Evolutionary conservation across 805 yeast genomes (phyloP), one percentile per base, ranked within the genome.

Genomic region (Sugiyamaella smithiae): DNA sequence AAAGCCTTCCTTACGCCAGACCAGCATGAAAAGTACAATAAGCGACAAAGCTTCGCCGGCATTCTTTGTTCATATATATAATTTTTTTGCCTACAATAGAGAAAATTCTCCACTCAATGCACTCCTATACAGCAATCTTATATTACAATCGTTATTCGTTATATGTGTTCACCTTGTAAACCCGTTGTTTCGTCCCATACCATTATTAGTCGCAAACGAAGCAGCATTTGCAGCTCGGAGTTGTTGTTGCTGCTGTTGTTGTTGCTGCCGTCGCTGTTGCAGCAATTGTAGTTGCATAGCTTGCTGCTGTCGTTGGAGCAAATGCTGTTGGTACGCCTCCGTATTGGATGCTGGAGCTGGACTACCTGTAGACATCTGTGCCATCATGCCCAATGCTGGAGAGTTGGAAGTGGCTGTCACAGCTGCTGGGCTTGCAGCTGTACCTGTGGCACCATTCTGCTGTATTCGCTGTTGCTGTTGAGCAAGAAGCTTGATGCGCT

Each of bases 401-500:
- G 37, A 32, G n/a, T 32, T 32, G 12, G 11, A 8, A 14, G 37
- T 16, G 8, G 37, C n/a, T 7, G 7, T 9, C 17, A 32, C n/a
- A 6, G 17, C 37, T 8, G 19, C 11, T 7, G 33, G 17, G 12
- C 47, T 36, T 11, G 22, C 32, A n/a, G 40, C 37, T 23, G 16
- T 59, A 24, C 50, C 37, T 8, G 7, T 32, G 19, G 37, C 11
- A 26, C 11, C 52, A 42, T 52, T 55, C 47, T 56, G 55, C 38
- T 52, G 61, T 17, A 49, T 52, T 32, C 37, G 59, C 22, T 44
- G 58, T 36, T 50, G 58, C 31, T 59, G 60, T 26, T 55, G 55
- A 26, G 33, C 23, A 20, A 51, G 45, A 49, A 74, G 77, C 51
- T 74, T 73, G 50, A 73, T 62, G 52, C 78, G 71, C 50, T 78